A percentile compares a stretch with the other conserved stretches of the same genome.
These are phyloP conservation scores for Vachellia collinsii DNA, from an alignment of 306 rosid species.

Conservation along the genomic window DNA sequence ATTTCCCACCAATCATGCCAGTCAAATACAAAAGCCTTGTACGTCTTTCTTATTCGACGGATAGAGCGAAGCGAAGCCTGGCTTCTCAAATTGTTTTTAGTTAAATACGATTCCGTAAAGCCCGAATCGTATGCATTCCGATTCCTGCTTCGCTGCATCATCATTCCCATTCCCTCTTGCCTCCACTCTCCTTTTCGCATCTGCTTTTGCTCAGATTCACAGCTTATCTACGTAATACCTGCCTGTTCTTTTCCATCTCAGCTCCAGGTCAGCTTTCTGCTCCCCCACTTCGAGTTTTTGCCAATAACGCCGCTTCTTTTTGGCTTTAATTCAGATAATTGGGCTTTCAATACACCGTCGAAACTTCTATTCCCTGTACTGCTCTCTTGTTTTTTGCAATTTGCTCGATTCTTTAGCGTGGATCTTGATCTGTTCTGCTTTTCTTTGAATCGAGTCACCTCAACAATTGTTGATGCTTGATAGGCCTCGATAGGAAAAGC, in stretches of 20 bases:
- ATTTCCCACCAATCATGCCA: slow-evolving; percentile 15
- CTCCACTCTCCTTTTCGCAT: not conserved
- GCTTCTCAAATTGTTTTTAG: not conserved
- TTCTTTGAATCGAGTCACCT: slow-evolving; percentile 11
- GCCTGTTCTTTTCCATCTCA: not conserved
- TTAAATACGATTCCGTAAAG: not conserved
- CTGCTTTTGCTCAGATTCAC: not conserved
- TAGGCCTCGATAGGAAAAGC: no score
- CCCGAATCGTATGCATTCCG: not conserved
- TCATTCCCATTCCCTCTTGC: not conserved
- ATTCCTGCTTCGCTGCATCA: not conserved
- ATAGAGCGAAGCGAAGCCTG: not conserved
- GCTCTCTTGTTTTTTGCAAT: not conserved
- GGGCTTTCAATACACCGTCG: not conserved
- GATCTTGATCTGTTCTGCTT: slow-evolving; percentile 16
- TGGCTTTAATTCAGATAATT: not conserved
- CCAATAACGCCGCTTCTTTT: not conserved
- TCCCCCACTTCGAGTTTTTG: slow-evolving; percentile 11
- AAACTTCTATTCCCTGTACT: not conserved
- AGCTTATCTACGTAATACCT: not conserved
- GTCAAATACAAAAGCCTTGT: slow-evolving; percentile 31
- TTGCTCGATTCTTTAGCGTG: not conserved
- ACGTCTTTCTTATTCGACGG: slow-evolving; percentile 26
- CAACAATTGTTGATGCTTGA: not conserved
- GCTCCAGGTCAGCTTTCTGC: slow-evolving; percentile 4